Conservation (phyloP, 176 grass and related monocot genomes). For the Dendrocalamus sinicus region DNA sequence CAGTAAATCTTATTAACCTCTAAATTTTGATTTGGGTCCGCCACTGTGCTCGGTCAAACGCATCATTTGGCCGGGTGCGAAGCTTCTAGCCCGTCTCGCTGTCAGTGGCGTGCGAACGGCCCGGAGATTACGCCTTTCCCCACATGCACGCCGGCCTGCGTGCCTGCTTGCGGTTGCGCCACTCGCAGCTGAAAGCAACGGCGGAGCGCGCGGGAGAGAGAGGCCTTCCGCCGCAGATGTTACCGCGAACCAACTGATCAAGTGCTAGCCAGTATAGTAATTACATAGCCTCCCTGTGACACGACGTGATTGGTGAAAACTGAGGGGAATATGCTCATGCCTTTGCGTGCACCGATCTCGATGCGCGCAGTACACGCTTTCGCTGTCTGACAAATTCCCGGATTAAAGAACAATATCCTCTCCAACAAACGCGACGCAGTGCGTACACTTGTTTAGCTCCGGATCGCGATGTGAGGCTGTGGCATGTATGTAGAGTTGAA, state of each 20-base stretch:
- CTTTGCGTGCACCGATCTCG: conserved; percentile 22
- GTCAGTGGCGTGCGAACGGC: not conserved
- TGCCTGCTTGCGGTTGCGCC: not conserved
- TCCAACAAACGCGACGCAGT: not conserved
- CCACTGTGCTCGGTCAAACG: conserved; percentile 25
- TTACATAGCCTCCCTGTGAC: not conserved
- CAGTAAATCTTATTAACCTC: too few relatives aligned
- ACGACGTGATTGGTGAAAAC: not conserved
- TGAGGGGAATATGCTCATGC: conserved; percentile 18
- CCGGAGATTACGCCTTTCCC: not conserved
- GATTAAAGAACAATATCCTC: conserved; percentile 1
- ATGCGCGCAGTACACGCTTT: not conserved
- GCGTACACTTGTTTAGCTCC: not conserved
- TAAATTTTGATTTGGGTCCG: too few relatives aligned
- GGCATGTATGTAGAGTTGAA: too few relatives aligned
- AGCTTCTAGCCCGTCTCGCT: conserved; percentile 21
- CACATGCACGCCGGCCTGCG: conserved; percentile 7
- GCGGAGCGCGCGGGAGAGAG: not conserved
- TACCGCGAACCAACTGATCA: not conserved
- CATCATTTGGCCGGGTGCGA: not conserved
- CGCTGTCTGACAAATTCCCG: not conserved
- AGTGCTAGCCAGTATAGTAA: not conserved
- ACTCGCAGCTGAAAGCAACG: conserved; percentile 33
- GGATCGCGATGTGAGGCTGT: not conserved
- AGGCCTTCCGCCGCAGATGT: not conserved